Evolutionary conservation across 257 asterid genomes (phyloP), one percentile per base, ranked within the genome.

Genomic region (Cynanchum wilfordii): DNA sequence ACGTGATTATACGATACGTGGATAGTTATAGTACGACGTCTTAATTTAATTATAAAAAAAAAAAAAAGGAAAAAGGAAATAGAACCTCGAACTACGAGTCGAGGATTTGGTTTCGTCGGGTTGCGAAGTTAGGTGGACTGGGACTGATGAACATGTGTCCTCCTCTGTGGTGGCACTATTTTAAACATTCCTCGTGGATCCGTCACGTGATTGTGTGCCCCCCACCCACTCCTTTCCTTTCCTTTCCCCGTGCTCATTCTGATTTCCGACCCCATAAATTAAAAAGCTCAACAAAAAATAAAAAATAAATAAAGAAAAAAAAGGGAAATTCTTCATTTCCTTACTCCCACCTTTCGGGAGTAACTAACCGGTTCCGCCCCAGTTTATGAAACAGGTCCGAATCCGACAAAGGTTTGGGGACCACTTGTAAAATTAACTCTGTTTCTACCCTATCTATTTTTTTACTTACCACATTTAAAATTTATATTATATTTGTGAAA

Each of bases 151-250:
- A 59, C 77, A 49, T 44, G 70, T 80, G 77, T 49, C 65, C 59
- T 54, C 5, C 17, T 1, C 2, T 68, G 54, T 9, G 65, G 81
- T 73, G 81, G 75, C 79, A 56, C 44, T 42, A 20, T 17, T 27
- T 0, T 22, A 57, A 11, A 63, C 70, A 73, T 69, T 73, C 75
- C 75, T 80, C 78, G 75, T 76, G 78, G 73, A 2, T 29, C n/a
- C 38, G 45, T 74, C 83, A 80, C 76, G 80, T 75, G 83, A 36
- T 62, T n/a, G 30, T 71, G 51, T 57, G 20, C 38, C 45, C 72
- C 66, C 0, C 13, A 2, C 9, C 27, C 3, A 0, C 25, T 20
- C 22, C 15, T 15, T 49, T 9, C 17, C 52, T 2, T 42, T 42
- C 55, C 22, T 0, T 19, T 49, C 10, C 30, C 70, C 3, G 51